Percentiles rank a stretch among this genome's conserved stretches.
phyloP scores from a whole-genome alignment of 306 rosid genomes.

The Cucumis cinereus region DNA sequence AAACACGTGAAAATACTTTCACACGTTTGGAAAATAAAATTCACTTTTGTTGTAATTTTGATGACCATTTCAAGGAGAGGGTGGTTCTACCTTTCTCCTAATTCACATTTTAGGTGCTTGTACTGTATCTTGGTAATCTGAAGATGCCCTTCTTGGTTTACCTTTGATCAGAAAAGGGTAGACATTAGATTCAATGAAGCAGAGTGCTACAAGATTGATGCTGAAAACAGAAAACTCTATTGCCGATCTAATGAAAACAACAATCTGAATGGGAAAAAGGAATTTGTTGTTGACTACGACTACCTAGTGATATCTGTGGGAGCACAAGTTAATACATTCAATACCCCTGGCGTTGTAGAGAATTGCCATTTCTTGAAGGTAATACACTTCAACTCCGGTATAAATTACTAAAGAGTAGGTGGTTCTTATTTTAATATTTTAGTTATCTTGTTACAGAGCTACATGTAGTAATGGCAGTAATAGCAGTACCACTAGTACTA shows the following conservation, averaged over 20 bases:
- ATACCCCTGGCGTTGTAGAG: constrained; percentile 91
- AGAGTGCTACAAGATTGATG: constrained; percentile 78
- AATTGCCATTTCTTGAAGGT: constrained; percentile 96
- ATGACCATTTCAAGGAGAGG: background rate
- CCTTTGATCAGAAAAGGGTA: constrained; percentile 45
- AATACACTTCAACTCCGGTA: constrained; percentile 1
- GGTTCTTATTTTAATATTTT: background rate
- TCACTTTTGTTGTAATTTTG: background rate
- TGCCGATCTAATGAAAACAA: constrained; percentile 48
- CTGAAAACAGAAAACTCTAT: constrained; percentile 63
- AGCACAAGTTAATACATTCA: constrained; percentile 89
- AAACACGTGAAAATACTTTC: background rate
- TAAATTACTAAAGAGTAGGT: background rate
- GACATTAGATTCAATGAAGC: constrained; percentile 61
- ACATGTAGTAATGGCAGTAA: background rate
- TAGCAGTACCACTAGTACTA: background rate
- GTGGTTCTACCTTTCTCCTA: background rate
- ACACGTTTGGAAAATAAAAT: background rate
- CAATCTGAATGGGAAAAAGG: constrained; percentile 48
- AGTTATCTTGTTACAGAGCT: background rate
- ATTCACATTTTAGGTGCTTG: background rate
- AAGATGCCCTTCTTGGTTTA: constrained; percentile 6
- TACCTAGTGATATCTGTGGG: constrained; percentile 65
- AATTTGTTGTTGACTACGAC: constrained; percentile 70
- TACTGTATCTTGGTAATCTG: background rate